Percentiles rank a stretch among this genome's conserved stretches.
These are phyloP conservation scores for Amanita rubescens DNA, from an alignment of 768 basidiomycete genomes.

Conservation along the genomic window DNA sequence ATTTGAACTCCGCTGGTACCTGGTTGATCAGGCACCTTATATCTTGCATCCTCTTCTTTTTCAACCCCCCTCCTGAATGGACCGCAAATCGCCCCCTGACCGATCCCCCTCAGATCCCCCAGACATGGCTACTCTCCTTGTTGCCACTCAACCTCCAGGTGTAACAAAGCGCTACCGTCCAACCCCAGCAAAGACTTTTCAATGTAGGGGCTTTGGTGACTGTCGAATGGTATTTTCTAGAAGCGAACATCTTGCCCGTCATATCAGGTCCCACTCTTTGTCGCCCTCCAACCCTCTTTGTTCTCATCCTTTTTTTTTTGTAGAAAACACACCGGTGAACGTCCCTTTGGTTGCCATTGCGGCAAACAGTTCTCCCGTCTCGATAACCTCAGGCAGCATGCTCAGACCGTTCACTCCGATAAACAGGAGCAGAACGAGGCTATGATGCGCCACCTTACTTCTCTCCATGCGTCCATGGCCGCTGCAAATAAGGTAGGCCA, in stretches of 20 bases:
- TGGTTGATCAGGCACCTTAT: conserved; percentile 22
- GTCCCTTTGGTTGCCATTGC: conserved; percentile 95
- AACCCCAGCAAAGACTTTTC: conserved; percentile 88
- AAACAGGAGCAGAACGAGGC: conserved; percentile 81
- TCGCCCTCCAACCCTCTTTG: too few relatives aligned
- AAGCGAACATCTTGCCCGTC: conserved; percentile 92
- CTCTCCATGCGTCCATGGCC: conserved; percentile 77
- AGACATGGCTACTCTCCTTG: conserved; percentile 20
- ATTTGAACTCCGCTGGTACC: conserved; percentile 9
- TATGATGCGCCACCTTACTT: conserved; percentile 88
- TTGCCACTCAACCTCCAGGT: conserved; percentile 18
- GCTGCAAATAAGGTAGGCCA: conserved; percentile 38
- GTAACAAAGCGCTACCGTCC: conserved; percentile 65
- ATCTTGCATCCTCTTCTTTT: conserved; percentile 12
- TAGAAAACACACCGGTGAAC: conserved; percentile 97
- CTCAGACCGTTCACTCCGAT: conserved; percentile 95
- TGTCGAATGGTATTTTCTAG: conserved; percentile 96
- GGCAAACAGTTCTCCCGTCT: conserved; percentile 92
- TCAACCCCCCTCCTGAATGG: conserved; percentile 18
- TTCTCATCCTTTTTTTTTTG: too few relatives aligned
- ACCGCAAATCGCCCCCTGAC: conserved; percentile 26
- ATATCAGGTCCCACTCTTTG: conserved; percentile 67
- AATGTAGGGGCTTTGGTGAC: conserved; percentile 90
- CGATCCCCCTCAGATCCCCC: conserved; percentile 19
- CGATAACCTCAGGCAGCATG: conserved; percentile 95